Evolutionary conservation across 2,329 filamentous ascomycete genomes (phyloP), one percentile per base, ranked within the genome.

Genomic region (Aspergillus quadricinctus): DNA sequence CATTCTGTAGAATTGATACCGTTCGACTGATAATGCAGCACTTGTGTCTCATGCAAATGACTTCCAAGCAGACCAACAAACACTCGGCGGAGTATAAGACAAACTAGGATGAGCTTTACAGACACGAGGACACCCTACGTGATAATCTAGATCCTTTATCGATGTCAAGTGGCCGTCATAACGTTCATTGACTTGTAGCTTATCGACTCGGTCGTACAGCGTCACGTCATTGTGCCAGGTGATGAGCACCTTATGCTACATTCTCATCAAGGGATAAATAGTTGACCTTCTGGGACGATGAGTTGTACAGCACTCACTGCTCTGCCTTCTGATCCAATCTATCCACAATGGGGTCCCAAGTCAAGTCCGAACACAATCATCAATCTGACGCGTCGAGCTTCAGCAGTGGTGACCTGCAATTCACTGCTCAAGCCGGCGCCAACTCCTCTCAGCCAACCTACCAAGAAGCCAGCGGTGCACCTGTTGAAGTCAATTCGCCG

Each of bases 391-490:
- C 31, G 1, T 11, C 49, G 17, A 61, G 58, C 23, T 49, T 60
- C 25, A 55, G 55, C 35, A 50, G 54, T 35, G 58, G 53, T 21
- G 51, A 43, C 25, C 48, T 62, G 45, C 53, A 62, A 2, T 63
- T 55, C 48, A 62, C 60, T 19, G 55, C 54, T 21, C 57, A 56
- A n/a, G 57, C 54, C 3, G 62, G 62, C 1, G 40, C 43, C 1
- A 86, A 86, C 61, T 77, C 75, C 17, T 73, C 78, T 4, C 69
- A 75, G 49, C 70, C 76, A 1, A 78, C 80, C 0, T 85, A 85
- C 61, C 84, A 87, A 62, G 84, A 87, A 64, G 83, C 82, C 0
- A 77, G 77, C 7, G 85, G 85, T 40, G 85, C 85, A 0, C 85
- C 85, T 0, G 82, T 87, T 3, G 85, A 87, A 66, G 71, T 70